Conservation (phyloP, 2,329 filamentous ascomycete genomes). For the Myriosclerotinia curreyana region DNA sequence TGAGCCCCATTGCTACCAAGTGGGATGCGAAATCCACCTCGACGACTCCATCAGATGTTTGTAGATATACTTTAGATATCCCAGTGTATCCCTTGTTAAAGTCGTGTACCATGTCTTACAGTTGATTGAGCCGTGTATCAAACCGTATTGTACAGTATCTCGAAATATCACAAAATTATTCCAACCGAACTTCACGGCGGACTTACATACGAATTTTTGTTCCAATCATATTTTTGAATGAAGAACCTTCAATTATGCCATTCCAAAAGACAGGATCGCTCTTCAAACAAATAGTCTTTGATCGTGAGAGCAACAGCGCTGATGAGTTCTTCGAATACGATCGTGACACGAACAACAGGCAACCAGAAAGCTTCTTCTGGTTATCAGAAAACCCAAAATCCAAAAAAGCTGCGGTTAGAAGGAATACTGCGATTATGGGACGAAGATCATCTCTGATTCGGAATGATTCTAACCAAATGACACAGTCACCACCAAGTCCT, state of each 20-base stretch:
- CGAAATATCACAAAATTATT: neutral
- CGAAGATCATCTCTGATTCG: neutral
- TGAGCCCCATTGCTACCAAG: conserved; percentile 15
- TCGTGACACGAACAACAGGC: conserved; percentile 19
- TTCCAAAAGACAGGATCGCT: conserved; percentile 1
- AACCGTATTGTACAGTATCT: conserved; percentile 4
- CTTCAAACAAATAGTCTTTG: neutral
- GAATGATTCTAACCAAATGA: neutral
- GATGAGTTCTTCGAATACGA: conserved; percentile 17
- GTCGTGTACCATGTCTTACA: neutral
- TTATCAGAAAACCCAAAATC: conserved; percentile 16
- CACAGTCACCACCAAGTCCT: conserved; percentile 10
- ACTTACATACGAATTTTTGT: neutral
- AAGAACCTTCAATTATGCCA: neutral
- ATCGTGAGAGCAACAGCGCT: conserved; percentile 11
- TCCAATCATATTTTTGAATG: neutral
- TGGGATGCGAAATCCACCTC: neutral
- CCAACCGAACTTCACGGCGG: neutral
- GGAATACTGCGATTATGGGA: conserved; percentile 5
- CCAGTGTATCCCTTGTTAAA: neutral
- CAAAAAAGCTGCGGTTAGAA: conserved; percentile 1
- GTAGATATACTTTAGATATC: conserved; percentile 6
- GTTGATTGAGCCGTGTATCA: conserved; percentile 6
- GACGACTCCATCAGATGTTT: neutral
- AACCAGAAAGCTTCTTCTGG: conserved; percentile 12